These are phyloP conservation scores for Castanea sativa DNA, from an alignment of 306 rosid genomes.

Conservation along the genomic window DNA sequence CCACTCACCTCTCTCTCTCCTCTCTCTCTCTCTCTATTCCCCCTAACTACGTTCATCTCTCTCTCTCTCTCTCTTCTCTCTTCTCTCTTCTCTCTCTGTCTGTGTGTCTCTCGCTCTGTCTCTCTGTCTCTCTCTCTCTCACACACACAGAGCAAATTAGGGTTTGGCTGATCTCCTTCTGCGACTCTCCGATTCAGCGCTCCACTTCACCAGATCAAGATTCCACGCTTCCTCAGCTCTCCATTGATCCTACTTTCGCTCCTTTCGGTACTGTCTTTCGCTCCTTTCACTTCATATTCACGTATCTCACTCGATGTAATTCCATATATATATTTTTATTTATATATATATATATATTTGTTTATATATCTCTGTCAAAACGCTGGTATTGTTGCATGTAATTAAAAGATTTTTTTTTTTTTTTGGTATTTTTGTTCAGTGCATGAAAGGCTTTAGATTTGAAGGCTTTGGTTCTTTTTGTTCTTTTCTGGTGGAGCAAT, in stretches of 20 bases:
- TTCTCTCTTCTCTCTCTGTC: conserved; percentile 2
- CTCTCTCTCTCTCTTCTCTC: background rate
- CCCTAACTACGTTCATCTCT: conserved; percentile 43
- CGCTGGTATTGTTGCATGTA: background rate
- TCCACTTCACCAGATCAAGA: conserved; percentile 52
- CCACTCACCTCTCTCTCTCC: conserved; percentile 66
- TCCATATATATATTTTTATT: too few relatives aligned
- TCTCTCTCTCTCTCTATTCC: conserved; percentile 32
- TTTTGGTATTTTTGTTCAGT: background rate
- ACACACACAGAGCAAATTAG: conserved; percentile 29
- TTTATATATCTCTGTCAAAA: background rate
- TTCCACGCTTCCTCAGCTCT: conserved; percentile 50
- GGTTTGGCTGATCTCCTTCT: conserved; percentile 50
- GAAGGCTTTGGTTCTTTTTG: background rate
- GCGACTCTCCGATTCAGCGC: background rate
- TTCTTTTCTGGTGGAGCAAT: background rate
- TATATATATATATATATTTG: background rate
- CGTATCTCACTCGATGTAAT: background rate
- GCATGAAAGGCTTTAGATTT: background rate
- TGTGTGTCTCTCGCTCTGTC: background rate
- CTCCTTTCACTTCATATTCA: background rate
- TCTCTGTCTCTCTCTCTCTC: background rate
- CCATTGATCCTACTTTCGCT: conserved; percentile 22
- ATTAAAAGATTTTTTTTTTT: background rate
- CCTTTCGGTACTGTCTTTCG: conserved; percentile 1